Base-by-base conservation (phyloP, 805 yeast species). In the Metahyphopichia silvanorum region DNA sequence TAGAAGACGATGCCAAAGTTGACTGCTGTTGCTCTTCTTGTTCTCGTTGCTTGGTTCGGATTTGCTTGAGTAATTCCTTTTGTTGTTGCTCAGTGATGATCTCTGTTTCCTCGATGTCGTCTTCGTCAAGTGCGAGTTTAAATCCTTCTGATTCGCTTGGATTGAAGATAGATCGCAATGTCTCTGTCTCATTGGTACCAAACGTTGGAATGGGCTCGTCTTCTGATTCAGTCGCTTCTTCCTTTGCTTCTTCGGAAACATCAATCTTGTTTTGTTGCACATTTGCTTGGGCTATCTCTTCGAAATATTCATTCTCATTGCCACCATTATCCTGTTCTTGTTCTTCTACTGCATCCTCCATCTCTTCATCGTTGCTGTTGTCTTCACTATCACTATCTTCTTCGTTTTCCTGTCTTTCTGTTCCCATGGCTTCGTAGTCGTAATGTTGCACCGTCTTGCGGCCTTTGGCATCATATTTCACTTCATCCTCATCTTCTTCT, bases 131-230 rank as follows among this genome's bases (percentile, higher is more conserved):
- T 59, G 60, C 52, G 60, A 77, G 57, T 68, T 73, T 29, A 59
- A 60, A 43, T 48, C 57, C 31, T 37, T 32, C 5, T 16, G 25
- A 21, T 12, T 31, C 37, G n/a, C 28, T 32, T 0, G 77, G 71
- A 35, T 74, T 74, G 55, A 84, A 74, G 25, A 83, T 60, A 0
- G 74, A 58, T 51, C 91, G 74, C 31, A 84, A 67, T 0, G 72
- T 68, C 42, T 82, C 89, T 0, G 88, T 80, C 21, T 46, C 48
- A 10, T 21, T 26, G 4, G 27, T 19, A 7, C 16, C 12, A 6
- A 31, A 26, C 11, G 31, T 25, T 20, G 37, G 43, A 25, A 77
- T 57, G 42, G 74, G 75, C 37, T 76, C 78, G 3, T 68, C 72
- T 16, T 62, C 56, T 1, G 12, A 20, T 13, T 41, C 42, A 7